phyloP scores from a whole-genome alignment of 768 basidiomycete species.

The Xerocomus potaroensis region DNA sequence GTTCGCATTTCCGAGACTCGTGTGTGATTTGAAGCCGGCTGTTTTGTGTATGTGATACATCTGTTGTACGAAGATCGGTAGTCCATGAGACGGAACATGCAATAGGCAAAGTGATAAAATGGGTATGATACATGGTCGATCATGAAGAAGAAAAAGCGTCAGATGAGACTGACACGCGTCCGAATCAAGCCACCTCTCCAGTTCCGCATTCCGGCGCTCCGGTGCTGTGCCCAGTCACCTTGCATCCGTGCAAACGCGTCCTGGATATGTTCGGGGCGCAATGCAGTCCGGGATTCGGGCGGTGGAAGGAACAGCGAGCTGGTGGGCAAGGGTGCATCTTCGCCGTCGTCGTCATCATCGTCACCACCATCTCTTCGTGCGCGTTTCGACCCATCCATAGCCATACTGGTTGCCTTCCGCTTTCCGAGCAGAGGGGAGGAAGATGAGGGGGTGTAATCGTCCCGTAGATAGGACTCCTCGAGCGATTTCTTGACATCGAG shows the following conservation, averaged over 20 bases:
- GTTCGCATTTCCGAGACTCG: constrained; percentile 19
- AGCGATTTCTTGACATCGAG: constrained; percentile 77
- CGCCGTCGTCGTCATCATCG: constrained; percentile 52
- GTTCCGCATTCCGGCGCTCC: constrained; percentile 84
- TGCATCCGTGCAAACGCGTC: constrained; percentile 92
- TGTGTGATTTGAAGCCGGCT: neutral
- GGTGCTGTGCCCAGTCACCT: constrained; percentile 72
- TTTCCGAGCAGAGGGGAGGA: constrained; percentile 64
- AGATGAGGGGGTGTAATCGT: constrained; percentile 46
- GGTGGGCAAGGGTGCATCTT: constrained; percentile 62
- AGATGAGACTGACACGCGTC: constrained; percentile 78
- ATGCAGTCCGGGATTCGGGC: constrained; percentile 71
- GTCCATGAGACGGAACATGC: no score
- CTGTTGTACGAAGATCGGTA: no score
- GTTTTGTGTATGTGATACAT: no score
- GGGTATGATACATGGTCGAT: no score
- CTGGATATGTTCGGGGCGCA: constrained; percentile 83
- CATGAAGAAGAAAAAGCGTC: no score
- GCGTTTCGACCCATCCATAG: constrained; percentile 42
- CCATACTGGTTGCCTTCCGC: constrained; percentile 53
- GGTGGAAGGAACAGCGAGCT: constrained; percentile 79
- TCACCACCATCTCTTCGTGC: constrained; percentile 45
- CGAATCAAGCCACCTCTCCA: constrained; percentile 84
- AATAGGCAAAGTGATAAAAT: no score
- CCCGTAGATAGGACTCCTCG: constrained; percentile 65